A percentile compares a stretch with the other conserved stretches of the same genome.
These are phyloP conservation scores for Candida caryicola DNA, from an alignment of 805 yeast species.

Conservation along the genomic window DNA sequence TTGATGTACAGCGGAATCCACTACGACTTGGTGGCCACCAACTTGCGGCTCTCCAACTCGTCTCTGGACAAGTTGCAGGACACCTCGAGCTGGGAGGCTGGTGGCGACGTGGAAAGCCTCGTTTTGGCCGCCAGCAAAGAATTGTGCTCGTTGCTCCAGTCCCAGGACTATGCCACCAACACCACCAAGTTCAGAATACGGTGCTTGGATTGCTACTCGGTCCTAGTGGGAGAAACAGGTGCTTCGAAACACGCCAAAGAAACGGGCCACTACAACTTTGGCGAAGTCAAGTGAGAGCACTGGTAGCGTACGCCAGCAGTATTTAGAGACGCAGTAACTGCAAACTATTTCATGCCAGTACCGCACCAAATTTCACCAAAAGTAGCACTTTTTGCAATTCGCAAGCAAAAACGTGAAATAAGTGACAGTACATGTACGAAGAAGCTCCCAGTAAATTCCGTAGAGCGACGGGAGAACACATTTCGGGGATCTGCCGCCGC, in stretches of 20 bases:
- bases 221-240: conserved; percentile 59
- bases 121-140: conserved; percentile 36
- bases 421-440: too few species aligned
- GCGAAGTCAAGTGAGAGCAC: conserved; percentile 48
- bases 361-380: too few species aligned
- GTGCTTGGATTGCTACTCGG: conserved; percentile 53
- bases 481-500: too few species aligned
- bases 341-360: too few species aligned
- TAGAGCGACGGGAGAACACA: too few species aligned
- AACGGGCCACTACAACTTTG: conserved; percentile 62
- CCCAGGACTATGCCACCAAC: conserved; percentile 60
- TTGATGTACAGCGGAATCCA: conserved; percentile 70
- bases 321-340: too few species aligned
- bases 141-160: conserved; percentile 46
- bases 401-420: too few species aligned
- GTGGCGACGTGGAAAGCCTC: conserved; percentile 25
- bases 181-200: conserved; percentile 55
- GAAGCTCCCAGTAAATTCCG: too few species aligned
- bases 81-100: conserved; percentile 40
- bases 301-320: too few species aligned
- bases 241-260: conserved; percentile 61
- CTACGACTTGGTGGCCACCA: conserved; percentile 54
- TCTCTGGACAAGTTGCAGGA: conserved; percentile 31
- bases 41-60: background rate
- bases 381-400: too few species aligned